Conservation (phyloP, 2,329 filamentous ascomycete genomes). For the Diaporthe helianthi region DNA sequence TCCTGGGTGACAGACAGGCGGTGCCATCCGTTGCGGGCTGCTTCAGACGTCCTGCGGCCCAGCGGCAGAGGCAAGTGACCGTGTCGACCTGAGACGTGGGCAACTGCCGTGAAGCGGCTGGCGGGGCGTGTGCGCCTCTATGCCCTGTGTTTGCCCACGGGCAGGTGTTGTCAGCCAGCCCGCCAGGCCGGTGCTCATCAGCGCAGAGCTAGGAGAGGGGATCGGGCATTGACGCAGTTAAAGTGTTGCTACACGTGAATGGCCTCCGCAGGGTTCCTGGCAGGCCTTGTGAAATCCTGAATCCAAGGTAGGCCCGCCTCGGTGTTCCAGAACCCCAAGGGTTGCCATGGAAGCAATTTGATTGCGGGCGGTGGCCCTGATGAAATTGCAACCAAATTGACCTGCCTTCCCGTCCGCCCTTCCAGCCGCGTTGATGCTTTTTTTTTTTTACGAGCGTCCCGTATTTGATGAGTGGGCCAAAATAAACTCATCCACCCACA, state of each 20-base stretch:
- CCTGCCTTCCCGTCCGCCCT: constrained; percentile 20
- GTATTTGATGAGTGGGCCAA: constrained; percentile 9
- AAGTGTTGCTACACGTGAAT: constrained; percentile 11
- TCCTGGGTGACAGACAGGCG: constrained; percentile 27
- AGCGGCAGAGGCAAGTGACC: constrained; percentile 21
- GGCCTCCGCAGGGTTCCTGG: not conserved
- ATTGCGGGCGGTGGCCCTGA: constrained; percentile 27
- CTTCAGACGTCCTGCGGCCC: constrained; percentile 16
- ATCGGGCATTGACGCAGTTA: constrained; percentile 17
- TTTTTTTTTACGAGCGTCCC: constrained; percentile 10
- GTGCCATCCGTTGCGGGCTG: constrained; percentile 20
- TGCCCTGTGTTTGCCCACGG: not conserved
- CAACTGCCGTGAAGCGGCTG: constrained; percentile 5
- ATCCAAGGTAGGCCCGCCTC: constrained; percentile 20
- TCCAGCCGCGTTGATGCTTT: constrained; percentile 20
- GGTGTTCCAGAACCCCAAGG: constrained; percentile 25
- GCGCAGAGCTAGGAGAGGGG: not conserved
- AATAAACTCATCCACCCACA: constrained; percentile 18
- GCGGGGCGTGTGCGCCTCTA: not conserved
- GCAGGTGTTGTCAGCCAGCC: too few relatives aligned
- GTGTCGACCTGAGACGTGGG: constrained; percentile 9
- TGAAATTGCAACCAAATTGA: constrained; percentile 31
- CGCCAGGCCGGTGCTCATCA: not conserved
- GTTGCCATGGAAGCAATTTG: constrained; percentile 33
- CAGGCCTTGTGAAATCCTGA: not conserved